Evolutionary conservation across 2,329 filamentous ascomycete genomes (phyloP).

Genomic region (Zymoseptoria brevis): DNA sequence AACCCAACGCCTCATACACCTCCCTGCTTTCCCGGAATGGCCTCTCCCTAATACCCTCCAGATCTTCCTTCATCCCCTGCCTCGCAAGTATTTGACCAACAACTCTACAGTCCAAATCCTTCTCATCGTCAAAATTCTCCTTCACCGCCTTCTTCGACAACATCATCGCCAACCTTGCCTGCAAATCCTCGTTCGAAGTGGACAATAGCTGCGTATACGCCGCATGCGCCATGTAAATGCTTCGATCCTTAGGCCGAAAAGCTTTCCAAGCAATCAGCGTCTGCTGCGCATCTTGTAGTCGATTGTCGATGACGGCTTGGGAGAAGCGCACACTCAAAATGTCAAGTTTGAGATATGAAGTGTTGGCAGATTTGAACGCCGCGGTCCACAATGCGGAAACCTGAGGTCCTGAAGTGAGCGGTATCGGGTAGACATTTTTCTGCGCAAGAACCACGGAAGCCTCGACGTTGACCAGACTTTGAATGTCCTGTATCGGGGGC

Average conservation of each 20-base stretch:
- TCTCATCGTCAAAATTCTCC: constrained; percentile 26
- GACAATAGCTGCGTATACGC: constrained; percentile 28
- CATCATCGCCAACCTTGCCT: constrained; percentile 22
- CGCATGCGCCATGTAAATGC: constrained; percentile 29
- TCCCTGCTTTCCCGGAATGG: constrained; percentile 25
- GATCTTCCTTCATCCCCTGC: constrained; percentile 20
- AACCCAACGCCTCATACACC: constrained; percentile 21
- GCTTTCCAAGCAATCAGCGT: constrained; percentile 29
- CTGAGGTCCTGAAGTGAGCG: constrained; percentile 20
- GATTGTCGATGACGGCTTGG: constrained; percentile 24
- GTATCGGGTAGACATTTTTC: constrained; percentile 20
- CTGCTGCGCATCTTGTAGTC: constrained; percentile 28
- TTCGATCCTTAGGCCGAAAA: constrained; percentile 23
- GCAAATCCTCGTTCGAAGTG: constrained; percentile 22
- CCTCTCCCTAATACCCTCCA: constrained; percentile 18
- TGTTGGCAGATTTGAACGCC: constrained; percentile 20
- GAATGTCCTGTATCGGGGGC: constrained; percentile 21
- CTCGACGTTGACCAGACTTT: constrained; percentile 23
- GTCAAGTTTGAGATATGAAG: constrained; percentile 21
- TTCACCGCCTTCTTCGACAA: constrained; percentile 27
- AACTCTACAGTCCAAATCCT: constrained; percentile 24
- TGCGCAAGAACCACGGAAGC: constrained; percentile 22
- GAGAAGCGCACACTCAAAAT: constrained; percentile 24
- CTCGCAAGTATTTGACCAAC: constrained; percentile 28
- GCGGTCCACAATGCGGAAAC: constrained; percentile 28